Evolutionary conservation across 169 alveolate species (phyloP), one percentile per base, ranked within the genome.

Genomic region (Prorocentrum cordatum): DNA sequence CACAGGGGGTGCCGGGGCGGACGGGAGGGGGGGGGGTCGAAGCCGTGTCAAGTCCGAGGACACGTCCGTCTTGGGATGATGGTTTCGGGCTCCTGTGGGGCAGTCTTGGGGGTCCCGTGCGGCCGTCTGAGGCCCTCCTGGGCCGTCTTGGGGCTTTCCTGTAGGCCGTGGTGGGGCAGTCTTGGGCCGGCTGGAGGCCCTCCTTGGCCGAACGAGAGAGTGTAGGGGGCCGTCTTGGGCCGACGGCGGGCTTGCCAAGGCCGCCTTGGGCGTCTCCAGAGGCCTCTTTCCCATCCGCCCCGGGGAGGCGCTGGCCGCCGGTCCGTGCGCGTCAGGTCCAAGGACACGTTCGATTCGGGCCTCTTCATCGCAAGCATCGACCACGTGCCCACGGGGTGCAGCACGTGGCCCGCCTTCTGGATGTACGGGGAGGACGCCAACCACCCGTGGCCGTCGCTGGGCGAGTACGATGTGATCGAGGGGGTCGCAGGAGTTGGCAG

Each of bases 341-440:
- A 12, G 14, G 29, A 54, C 45, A 59, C 75, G 26, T 77, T 58
- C 88, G 59, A 77, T 27, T 59, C 33, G 18, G 88, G 88, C 29
- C 88, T 77, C 16, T 77, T 77, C 88, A 77, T 77, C 62, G 59
- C 59, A 38, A 47, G 64, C 12, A 12, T 77, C 47, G 88, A 77
- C 39, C 88, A 77, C 26, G 88, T 62, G n/a, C 88, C 88, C 18
- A 59, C 66, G 22, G 88, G 88, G 45, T 77, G 88, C 33, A 73
- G 88, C 47, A 58, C 71, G 35, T 77, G 88, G 88, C 88, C 88
- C 1, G 88, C 88, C 2, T 77, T 77, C 45, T 77, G 88, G 88
- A 77, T 77, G 88, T 77, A 58, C n/a, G 88, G 88, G 0, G 88
- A 77, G 39, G 88, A 77, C 38, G 27, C 14, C 27, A 47, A 45